Percentiles rank a stretch among this genome's conserved stretches.
phyloP scores from a whole-genome alignment of 2,329 filamentous ascomycete species.

The Paracamarosporium sp. region DNA sequence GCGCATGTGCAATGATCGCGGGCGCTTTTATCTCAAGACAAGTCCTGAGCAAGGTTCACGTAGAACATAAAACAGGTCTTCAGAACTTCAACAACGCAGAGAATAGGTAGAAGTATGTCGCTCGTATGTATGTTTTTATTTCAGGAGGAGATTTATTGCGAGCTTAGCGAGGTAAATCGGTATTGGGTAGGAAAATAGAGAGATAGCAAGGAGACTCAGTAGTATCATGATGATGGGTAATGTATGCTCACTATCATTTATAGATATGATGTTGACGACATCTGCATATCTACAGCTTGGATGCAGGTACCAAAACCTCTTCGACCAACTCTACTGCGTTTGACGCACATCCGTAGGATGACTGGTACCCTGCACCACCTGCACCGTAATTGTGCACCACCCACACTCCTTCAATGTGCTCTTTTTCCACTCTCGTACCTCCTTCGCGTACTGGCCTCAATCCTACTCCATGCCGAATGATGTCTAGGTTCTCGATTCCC shows the following conservation, averaged over 20 bases:
- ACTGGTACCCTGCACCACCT: conserved; percentile 74
- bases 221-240: no score
- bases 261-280: no score
- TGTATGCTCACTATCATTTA: no score
- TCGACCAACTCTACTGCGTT: not conserved
- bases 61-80: conserved; percentile 51
- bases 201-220: no score
- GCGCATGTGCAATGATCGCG: conserved; percentile 35
- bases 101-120: no score
- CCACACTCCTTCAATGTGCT: conserved; percentile 65
- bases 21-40: conserved; percentile 41
- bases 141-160: no score
- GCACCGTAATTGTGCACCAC: conserved; percentile 83
- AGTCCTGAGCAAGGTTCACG: conserved; percentile 42
- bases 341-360: conserved; percentile 47
- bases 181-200: no score
- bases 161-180: no score
- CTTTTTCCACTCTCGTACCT: conserved; percentile 77
- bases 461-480: conserved; percentile 84
- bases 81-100: conserved; percentile 23
- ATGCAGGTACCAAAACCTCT: not conserved
- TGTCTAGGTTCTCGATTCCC: conserved; percentile 70
- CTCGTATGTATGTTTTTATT: no score
- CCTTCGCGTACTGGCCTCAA: conserved; percentile 74
- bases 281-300: not conserved